These are phyloP conservation scores for Tephrocybe sp. DNA, from an alignment of 768 basidiomycete genomes.

Conservation along the genomic window DNA sequence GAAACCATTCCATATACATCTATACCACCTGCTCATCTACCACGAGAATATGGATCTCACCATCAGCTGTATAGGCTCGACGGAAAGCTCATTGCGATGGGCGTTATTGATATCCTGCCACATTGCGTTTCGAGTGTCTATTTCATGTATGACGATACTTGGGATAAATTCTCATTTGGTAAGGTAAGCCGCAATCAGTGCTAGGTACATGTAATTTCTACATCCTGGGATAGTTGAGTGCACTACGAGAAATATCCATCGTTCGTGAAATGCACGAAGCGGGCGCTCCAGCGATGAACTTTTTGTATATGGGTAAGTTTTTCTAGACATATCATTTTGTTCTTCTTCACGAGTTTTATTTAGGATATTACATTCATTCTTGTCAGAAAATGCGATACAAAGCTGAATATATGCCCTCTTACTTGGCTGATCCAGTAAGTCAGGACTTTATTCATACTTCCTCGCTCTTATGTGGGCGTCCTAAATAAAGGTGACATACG, in stretches of 20 bases:
- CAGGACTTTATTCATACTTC: background rate
- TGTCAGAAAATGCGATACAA: conserved; percentile 97
- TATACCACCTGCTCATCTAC: conserved; percentile 54
- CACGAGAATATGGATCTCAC: conserved; percentile 83
- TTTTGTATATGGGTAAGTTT: conserved; percentile 81
- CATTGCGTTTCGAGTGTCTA: conserved; percentile 80
- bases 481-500: conserved; percentile 62
- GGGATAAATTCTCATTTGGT: conserved; percentile 70
- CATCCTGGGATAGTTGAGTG: conserved; percentile 55
- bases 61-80: conserved; percentile 88
- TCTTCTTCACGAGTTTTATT: background rate
- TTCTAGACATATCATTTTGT: background rate
- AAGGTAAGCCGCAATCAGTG: conserved; percentile 51
- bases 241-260: conserved; percentile 75
- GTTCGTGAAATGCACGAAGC: conserved; percentile 71
- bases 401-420: conserved; percentile 88
- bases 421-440: conserved; percentile 79
- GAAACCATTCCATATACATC: conserved; percentile 59
- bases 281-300: conserved; percentile 60
- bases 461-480: background rate
- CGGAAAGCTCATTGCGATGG: conserved; percentile 77
- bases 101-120: conserved; percentile 88
- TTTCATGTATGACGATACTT: conserved; percentile 81
- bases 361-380: conserved; percentile 91
- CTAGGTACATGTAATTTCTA: background rate